Percentiles rank a stretch among this genome's conserved stretches.
Conservation (phyloP, 2,329 filamentous ascomycete species). For the Fusarium sambucinum region DNA sequence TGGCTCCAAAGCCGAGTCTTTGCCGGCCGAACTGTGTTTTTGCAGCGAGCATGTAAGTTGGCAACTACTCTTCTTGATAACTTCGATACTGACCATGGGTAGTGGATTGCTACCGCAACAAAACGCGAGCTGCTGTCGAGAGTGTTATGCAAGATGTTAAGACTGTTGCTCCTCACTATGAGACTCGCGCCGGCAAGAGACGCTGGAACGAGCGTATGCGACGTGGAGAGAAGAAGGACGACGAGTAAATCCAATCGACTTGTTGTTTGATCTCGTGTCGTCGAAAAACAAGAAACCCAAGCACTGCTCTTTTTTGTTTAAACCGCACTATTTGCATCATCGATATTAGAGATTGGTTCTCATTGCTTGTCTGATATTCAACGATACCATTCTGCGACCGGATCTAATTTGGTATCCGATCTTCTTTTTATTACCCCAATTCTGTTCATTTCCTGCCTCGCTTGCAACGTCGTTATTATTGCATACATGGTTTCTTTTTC, state of each 20-base stretch:
- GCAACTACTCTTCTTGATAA: background rate
- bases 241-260: constrained; percentile 41
- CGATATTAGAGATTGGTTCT: constrained; percentile 36
- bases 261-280: constrained; percentile 5
- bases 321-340: constrained; percentile 20
- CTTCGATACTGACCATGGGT: constrained; percentile 14
- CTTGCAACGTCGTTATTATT: constrained; percentile 2
- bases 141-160: constrained; percentile 80
- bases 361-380: constrained; percentile 40
- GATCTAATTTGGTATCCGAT: constrained; percentile 31
- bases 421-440: constrained; percentile 22
- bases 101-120: constrained; percentile 96
- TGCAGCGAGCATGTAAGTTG: constrained; percentile 89
- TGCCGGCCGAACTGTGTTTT: constrained; percentile 84
- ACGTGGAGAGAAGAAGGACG: constrained; percentile 51
- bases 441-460: constrained; percentile 13
- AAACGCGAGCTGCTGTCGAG: constrained; percentile 86
- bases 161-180: constrained; percentile 83
- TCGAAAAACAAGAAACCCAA: constrained; percentile 11
- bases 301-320: constrained; percentile 20
- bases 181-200: constrained; percentile 88
- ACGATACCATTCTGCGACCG: constrained; percentile 52
- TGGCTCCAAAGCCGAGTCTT: constrained; percentile 97
- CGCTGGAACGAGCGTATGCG: constrained; percentile 72
- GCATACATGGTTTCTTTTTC: constrained; percentile 15